Conservation (phyloP, 495 filamentous ascomycete species). For the Xylaria telfairii region DNA sequence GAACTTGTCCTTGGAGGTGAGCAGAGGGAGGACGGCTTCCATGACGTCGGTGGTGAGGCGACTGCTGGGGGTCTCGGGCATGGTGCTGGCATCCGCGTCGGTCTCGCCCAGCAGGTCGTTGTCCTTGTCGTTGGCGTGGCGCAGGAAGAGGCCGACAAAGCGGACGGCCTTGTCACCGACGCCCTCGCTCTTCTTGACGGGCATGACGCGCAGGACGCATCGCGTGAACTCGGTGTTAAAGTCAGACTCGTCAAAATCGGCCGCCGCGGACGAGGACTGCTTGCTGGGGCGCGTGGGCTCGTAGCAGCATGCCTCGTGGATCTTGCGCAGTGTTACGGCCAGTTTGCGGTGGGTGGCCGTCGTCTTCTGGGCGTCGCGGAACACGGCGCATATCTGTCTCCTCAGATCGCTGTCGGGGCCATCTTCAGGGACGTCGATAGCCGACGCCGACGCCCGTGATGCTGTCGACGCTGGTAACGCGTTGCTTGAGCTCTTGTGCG, state of each 20-base stretch:
- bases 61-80: slow-evolving; percentile 80
- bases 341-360: slow-evolving; percentile 90
- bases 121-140: slow-evolving; percentile 83
- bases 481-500: slow-evolving; percentile 64
- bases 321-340: slow-evolving; percentile 80
- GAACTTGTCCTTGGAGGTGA: slow-evolving; percentile 85
- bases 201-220: slow-evolving; percentile 80
- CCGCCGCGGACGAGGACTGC: slow-evolving; percentile 40
- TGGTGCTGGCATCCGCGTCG: slow-evolving; percentile 63
- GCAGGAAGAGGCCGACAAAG: slow-evolving; percentile 85
- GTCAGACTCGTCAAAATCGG: slow-evolving; percentile 75
- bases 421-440: slow-evolving; percentile 73
- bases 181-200: slow-evolving; percentile 89
- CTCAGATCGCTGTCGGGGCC: slow-evolving; percentile 73
- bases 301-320: slow-evolving; percentile 87
- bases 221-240: slow-evolving; percentile 86
- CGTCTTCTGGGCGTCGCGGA: slow-evolving; percentile 84
- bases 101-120: slow-evolving; percentile 56
- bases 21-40: slow-evolving; percentile 68
- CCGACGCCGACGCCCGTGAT: slow-evolving; percentile 69
- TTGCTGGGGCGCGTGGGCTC: slow-evolving; percentile 66
- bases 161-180: slow-evolving; percentile 85
- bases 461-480: slow-evolving; percentile 59
- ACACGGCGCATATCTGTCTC: slow-evolving; percentile 76
- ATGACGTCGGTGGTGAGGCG: slow-evolving; percentile 77